Percentiles rank a stretch among this genome's conserved stretches.
These are phyloP conservation scores for Trametes elegans DNA, from an alignment of 768 basidiomycete genomes.

Conservation along the genomic window DNA sequence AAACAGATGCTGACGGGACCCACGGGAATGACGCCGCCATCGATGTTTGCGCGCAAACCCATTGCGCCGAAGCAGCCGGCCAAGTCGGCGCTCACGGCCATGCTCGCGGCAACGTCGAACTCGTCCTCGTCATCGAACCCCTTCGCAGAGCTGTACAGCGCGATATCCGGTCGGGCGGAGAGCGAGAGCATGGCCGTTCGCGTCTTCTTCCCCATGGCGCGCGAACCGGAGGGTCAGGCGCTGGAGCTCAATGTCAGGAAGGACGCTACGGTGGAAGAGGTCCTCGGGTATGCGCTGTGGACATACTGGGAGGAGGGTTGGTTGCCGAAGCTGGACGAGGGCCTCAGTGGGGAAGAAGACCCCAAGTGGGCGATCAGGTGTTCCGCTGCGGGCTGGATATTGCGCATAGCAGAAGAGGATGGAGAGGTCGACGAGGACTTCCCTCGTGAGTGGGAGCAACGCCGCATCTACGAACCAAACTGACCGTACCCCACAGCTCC, in stretches of 20 bases:
- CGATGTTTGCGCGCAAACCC: conserved; percentile 50
- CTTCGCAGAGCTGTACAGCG: conserved; percentile 82
- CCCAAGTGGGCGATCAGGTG: conserved; percentile 55
- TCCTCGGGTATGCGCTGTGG: conserved; percentile 90
- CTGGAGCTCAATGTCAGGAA: conserved; percentile 77
- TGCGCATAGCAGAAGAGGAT: conserved; percentile 93
- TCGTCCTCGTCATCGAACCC: conserved; percentile 74
- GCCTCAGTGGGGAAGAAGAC: conserved; percentile 56
- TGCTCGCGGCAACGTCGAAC: conserved; percentile 66
- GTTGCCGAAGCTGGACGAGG: conserved; percentile 74
- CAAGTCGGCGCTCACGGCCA: conserved; percentile 67
- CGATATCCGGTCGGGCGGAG: conserved; percentile 75
- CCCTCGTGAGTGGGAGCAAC: conserved; percentile 65
- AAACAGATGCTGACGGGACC: conserved; percentile 2
- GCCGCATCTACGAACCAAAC: not conserved
- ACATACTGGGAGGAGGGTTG: conserved; percentile 91
- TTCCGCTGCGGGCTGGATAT: conserved; percentile 85
- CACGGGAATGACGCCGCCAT: conserved; percentile 8
- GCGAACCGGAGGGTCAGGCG: conserved; percentile 53
- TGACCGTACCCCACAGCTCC: conserved; percentile 59
- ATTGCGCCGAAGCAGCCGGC: conserved; percentile 42
- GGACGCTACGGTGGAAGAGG: conserved; percentile 93
- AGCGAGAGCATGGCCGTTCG: conserved; percentile 60
- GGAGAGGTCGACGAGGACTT: conserved; percentile 99
- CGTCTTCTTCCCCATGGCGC: conserved; percentile 84